phyloP scores from a whole-genome alignment of 768 basidiomycete species.

The Mycena olivaceomarginata region DNA sequence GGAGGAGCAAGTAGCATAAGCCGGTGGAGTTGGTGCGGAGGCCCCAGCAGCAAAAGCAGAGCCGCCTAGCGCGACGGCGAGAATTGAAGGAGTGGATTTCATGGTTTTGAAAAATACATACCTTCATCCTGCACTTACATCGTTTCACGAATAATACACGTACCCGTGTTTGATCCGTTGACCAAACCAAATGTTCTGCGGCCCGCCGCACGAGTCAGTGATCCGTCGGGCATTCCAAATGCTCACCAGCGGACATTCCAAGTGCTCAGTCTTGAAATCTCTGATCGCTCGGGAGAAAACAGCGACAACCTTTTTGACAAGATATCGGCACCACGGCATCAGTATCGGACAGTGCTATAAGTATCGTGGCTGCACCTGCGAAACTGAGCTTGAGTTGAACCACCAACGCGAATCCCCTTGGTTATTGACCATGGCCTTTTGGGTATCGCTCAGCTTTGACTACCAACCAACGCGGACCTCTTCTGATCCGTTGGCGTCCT shows the following conservation, averaged over 20 bases:
- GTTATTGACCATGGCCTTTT: constrained; percentile 7
- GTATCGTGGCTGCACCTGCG: neutral
- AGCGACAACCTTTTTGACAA: neutral
- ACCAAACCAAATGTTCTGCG: constrained; percentile 2
- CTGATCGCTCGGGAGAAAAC: constrained; percentile 3
- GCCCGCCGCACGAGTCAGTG: constrained; percentile 17
- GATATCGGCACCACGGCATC: too few relatives aligned
- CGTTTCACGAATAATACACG: neutral
- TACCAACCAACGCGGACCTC: neutral
- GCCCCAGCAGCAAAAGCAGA: constrained; percentile 13
- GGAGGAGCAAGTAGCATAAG: constrained; percentile 25
- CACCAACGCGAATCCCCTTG: constrained; percentile 7
- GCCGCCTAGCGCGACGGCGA: constrained; percentile 19
- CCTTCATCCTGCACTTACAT: neutral
- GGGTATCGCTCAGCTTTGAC: neutral
- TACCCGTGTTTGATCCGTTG: neutral
- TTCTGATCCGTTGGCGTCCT: constrained; percentile 6
- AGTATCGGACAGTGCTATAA: too few relatives aligned
- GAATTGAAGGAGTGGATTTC: constrained; percentile 15
- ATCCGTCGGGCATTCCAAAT: constrained; percentile 9
- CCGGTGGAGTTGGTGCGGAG: constrained; percentile 26
- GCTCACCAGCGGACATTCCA: neutral
- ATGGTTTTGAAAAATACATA: neutral
- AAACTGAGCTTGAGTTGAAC: neutral
- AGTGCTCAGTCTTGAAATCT: neutral